Percentiles rank a stretch among this genome's conserved stretches.
phyloP scores from a whole-genome alignment of 208 protist species.

The Trypanosoma theileri region DNA sequence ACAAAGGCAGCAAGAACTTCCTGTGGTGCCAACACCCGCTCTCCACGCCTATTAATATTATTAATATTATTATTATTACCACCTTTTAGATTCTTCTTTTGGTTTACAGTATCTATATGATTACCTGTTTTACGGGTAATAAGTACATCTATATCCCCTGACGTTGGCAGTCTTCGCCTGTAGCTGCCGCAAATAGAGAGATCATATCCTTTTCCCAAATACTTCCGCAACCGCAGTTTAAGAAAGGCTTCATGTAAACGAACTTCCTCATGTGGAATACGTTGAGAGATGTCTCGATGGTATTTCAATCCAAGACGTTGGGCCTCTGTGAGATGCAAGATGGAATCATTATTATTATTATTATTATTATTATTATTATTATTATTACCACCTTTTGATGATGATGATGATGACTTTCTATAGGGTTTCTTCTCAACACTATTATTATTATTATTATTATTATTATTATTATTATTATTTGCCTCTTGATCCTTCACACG shows the following conservation, averaged over 20 bases:
- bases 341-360: constrained; percentile 11
- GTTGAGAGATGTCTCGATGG: constrained; percentile 74
- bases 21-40: constrained; percentile 21
- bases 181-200: constrained; percentile 84
- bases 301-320: constrained; percentile 81
- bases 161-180: constrained; percentile 52
- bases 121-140: constrained; percentile 52
- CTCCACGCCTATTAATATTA: not conserved
- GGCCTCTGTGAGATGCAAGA: constrained; percentile 64
- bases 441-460: constrained; percentile 1
- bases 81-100: constrained; percentile 7
- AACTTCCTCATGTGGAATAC: constrained; percentile 82
- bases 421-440: constrained; percentile 3
- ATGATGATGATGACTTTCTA: constrained; percentile 13
- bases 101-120: not conserved
- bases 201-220: constrained; percentile 68
- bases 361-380: constrained; percentile 9
- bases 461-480: not conserved
- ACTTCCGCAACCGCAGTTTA: constrained; percentile 69
- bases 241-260: constrained; percentile 79
- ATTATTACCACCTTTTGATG: constrained; percentile 23
- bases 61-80: not conserved
- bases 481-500: constrained; percentile 41
- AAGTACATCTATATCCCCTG: constrained; percentile 88
- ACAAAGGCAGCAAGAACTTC: constrained; percentile 66